Evolutionary conservation across 768 basidiomycete genomes (phyloP), one percentile per base, ranked within the genome.

Genomic region (Ramaria rubella): DNA sequence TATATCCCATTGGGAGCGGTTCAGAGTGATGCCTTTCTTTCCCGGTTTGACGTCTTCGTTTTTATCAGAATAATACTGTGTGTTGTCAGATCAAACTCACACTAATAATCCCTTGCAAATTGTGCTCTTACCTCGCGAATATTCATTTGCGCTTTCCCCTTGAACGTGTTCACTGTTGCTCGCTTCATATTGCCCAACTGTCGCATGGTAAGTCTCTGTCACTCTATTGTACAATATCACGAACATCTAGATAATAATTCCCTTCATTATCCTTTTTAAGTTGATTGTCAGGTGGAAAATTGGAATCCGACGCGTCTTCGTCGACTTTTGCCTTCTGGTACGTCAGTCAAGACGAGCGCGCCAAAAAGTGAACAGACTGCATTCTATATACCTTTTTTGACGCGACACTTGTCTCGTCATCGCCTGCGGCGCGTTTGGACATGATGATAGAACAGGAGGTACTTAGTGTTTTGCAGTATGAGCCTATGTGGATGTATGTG

Each of bases 1-100:
- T 19, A 33, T 19, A 23, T 24, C 45, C 55, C 55, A 56, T 56
- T 56, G 55, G 27, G 43, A 12, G 19, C 40, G 43, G 26, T 33
- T 48, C 17, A 56, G 45, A 33, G 55, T 33, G n/a, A 56, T 48
- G 12, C 55, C 55, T 38, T 56, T 56, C 46, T 56, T 56, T 17
- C 55, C 55, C 2, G 55, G 55, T 49, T 49, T 56, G 2, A 56
- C 6, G 12, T 45, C 55, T n/a, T 45, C 55, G 24, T 38, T 54
- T 34, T 56, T 56, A 24, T 56, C 55, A 26, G 31, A 23, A 45
- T 56, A 56, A 33, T 46, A 56, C 55, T 56, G 33, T 23, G 12
- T 12, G 12, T n/a, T 19, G 26, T 26, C 23, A 2, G 3, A 27
- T 30, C 29, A 48, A 26, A 5, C 4, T 27, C 11, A 48, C n/a